Evolutionary conservation across 2,329 filamentous ascomycete genomes (phyloP), one percentile per base, ranked within the genome.

Genomic region (Curvularia spicifera): DNA sequence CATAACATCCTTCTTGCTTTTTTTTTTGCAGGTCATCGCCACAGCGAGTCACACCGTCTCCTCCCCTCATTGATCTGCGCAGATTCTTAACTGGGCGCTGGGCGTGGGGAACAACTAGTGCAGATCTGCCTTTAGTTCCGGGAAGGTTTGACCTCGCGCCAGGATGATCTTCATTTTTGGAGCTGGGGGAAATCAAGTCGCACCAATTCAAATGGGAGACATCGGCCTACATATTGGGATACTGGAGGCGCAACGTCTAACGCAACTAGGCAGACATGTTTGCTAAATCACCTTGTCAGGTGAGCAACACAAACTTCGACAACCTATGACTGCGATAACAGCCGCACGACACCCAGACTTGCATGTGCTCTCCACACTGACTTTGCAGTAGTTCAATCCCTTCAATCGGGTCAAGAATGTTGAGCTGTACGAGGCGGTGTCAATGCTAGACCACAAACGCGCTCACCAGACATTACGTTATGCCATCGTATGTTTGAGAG

Each of bases 121-220:
- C 51, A 48, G 53, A 56, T 56, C 53, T 56, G 40, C 53, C 47
- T 52, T 33, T 52, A 56, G 47, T 28, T 35, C 48, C 42, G 40
- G 53, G 40, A 42, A 46, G 31, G 50, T 46, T 56, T 33, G 26
- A 29, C 18, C 42, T 47, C 20, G 42, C 26, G 47, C 48, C 40
- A 35, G 47, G 48, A 56, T 56, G 40, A 52, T 56, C 47, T 26
- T 48, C 50, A 31, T 40, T 33, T 52, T 40, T 40, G 26, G 35
- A 44, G 29, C 40, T 20, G 47, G 53, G 24, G 8, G 47, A 39
- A 39, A 15, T 18, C 47, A 28, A 39, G 33, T 49, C 35, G 31
- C 47, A 39, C 24, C 22, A 18, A 28, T 26, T 28, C 24, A 22
- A 49, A 22, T 49, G 20, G 31, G 47, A 39, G 35, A 49, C 47